Evolutionary conservation across 1,284 basidiomycete genomes (phyloP), one percentile per base, ranked within the genome.

Genomic region (Sporisorium exsertum): DNA sequence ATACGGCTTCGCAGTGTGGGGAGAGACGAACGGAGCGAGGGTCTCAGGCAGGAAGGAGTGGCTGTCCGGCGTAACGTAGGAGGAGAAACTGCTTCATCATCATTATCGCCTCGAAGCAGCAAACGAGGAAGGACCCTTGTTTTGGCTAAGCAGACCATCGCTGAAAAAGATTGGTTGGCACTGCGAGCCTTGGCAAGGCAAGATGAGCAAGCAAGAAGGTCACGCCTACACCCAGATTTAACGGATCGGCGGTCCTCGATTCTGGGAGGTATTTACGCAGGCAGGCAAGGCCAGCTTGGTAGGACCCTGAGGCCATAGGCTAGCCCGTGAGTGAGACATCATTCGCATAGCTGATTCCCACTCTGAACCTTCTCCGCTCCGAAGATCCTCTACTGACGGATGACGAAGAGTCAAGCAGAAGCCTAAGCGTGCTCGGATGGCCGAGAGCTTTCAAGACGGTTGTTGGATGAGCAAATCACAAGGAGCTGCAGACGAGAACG

Each of bases 211-310:
- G 29, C 33, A 13, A 9, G 16, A 40, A 40, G 37, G 37, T 18
- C 37, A 29, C 46, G 46, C 15, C 18, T 26, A 20, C 32, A 61
- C 51, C 59, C 68, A 71, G 69, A 29, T 58, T 65, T 65, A 20
- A 52, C 32, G 58, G 63, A 71, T 62, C 58, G 63, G 68, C 63
- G 49, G 58, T 50, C 46, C 43, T 35, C 51, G 24, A 22, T 24
- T 37, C 22, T 16, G 33, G 29, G 7, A 33, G 24, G 8, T 12
- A 18, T 15, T 5, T 12, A 35, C 7, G 6, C 6, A 47, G 16
- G 24, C 46, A 47, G 46, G 10, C 33, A 35, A 35, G 33, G 33
- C 13, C 20, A 8, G 22, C 35, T 40, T 53, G 51, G 35, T 24
- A 22, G 26, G 51, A 53, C 51, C 33, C 51, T 53, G 35, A 26